Conservation (phyloP, 2,329 filamentous ascomycete species). For the Xylaria sp. region DNA sequence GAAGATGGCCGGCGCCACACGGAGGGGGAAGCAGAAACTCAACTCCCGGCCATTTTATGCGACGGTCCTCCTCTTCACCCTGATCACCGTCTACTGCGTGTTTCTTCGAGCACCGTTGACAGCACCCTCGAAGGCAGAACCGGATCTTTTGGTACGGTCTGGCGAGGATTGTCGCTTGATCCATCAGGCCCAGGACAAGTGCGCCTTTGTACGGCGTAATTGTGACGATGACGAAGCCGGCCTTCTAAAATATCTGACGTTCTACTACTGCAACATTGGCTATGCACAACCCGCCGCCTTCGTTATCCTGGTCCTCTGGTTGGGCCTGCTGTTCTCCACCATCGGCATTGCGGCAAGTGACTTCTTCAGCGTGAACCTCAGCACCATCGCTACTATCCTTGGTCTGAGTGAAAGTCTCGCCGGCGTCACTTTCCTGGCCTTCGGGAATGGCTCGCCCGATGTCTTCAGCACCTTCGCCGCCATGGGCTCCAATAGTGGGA, state of each 20-base stretch:
- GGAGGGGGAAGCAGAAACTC: constrained; percentile 38
- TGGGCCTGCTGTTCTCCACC: constrained; percentile 88
- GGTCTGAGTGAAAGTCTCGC: constrained; percentile 96
- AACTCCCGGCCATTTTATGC: constrained; percentile 54
- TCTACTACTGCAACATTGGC: constrained; percentile 85
- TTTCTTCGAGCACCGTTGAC: constrained; percentile 30
- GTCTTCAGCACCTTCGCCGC: constrained; percentile 98
- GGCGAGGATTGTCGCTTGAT: constrained; percentile 73
- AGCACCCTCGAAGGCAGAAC: constrained; percentile 22
- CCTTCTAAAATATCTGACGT: constrained; percentile 80
- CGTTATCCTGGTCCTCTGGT: constrained; percentile 75
- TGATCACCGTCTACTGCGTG: constrained; percentile 51
- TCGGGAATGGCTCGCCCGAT: constrained; percentile 97
- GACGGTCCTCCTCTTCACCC: constrained; percentile 49
- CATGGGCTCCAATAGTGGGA: constrained; percentile 96
- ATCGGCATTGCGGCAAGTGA: constrained; percentile 98
- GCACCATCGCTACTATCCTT: constrained; percentile 84
- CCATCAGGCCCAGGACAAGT: constrained; percentile 77
- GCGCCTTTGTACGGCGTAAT: constrained; percentile 79
- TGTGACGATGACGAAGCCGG: constrained; percentile 90
- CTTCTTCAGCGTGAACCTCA: constrained; percentile 96
- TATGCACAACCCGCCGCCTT: constrained; percentile 78
- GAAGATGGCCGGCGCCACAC: constrained; percentile 15
- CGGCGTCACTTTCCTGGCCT: constrained; percentile 93
- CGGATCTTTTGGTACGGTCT: constrained; percentile 24